These are phyloP conservation scores for Extremus antarcticus DNA, from an alignment of 495 filamentous ascomycete species.

Conservation along the genomic window DNA sequence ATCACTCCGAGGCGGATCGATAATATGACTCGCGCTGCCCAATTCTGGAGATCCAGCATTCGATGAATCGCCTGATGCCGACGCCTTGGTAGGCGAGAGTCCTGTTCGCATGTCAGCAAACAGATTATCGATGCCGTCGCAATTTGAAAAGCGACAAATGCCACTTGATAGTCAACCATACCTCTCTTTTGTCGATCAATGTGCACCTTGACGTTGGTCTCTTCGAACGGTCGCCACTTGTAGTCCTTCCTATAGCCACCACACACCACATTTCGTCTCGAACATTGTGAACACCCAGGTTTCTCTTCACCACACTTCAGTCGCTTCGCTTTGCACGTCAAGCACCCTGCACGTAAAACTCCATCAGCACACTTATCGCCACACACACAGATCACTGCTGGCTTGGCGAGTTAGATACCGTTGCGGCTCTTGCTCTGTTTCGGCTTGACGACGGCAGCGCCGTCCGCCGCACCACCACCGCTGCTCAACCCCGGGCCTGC, in stretches of 20 bases:
- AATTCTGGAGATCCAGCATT: not conserved
- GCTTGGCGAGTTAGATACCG: constrained; percentile 38
- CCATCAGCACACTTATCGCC: constrained; percentile 25
- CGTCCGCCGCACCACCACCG: constrained; percentile 2
- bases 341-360: constrained; percentile 46
- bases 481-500: not conserved
- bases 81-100: constrained; percentile 1
- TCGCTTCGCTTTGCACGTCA: constrained; percentile 71
- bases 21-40: not conserved
- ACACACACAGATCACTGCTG: not conserved
- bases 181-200: constrained; percentile 17
- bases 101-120: not conserved
- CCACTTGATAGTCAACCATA: too few relatives aligned
- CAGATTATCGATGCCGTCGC: too few relatives aligned
- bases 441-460: constrained; percentile 39
- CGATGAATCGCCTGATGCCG: not conserved
- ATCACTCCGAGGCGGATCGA: not conserved
- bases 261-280: constrained; percentile 56
- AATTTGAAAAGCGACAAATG: too few relatives aligned
- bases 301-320: constrained; percentile 77
- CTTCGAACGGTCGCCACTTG: constrained; percentile 74
- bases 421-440: constrained; percentile 80
- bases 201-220: constrained; percentile 27
- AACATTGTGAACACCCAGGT: constrained; percentile 63
- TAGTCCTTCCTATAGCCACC: constrained; percentile 77